Conservation (phyloP, 495 filamentous ascomycete genomes). For the Arthonia radiata region DNA sequence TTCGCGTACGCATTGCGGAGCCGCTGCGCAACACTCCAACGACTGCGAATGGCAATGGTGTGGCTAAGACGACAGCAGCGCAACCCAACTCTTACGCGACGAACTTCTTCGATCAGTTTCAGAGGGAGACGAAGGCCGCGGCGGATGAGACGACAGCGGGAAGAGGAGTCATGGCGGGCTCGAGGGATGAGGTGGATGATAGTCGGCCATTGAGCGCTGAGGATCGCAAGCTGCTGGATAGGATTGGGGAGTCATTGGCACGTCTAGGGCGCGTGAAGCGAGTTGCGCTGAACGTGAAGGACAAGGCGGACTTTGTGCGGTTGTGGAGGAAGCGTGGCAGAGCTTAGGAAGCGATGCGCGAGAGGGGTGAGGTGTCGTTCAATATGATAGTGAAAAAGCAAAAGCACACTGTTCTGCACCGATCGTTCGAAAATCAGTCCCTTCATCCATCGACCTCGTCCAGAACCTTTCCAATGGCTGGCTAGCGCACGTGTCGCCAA, state of each 20-base stretch:
- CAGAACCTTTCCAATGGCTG: no score
- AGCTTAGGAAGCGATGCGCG: no score
- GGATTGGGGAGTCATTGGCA: constrained; percentile 67
- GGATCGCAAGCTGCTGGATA: constrained; percentile 41
- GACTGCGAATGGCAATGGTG: constrained; percentile 4
- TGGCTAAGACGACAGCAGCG: constrained; percentile 7
- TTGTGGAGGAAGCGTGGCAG: constrained; percentile 24
- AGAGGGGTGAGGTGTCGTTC: no score
- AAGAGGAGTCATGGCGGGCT: constrained; percentile 1
- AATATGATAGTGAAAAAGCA: no score
- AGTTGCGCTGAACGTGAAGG: constrained; percentile 54
- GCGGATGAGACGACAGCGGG: constrained; percentile 4
- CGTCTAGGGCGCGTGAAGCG: constrained; percentile 74
- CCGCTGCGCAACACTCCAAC: constrained; percentile 23
- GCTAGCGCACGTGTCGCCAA: no score
- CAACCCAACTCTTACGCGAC: constrained; percentile 18
- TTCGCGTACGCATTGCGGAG: constrained; percentile 72
- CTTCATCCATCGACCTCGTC: no score
- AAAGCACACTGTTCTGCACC: no score
- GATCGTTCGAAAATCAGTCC: no score
- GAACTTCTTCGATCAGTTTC: constrained; percentile 24
- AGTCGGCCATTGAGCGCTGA: constrained; percentile 20
- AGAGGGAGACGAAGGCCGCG: constrained; percentile 12
- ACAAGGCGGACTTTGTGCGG: constrained; percentile 62
- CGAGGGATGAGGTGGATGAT: constrained; percentile 10